Evolutionary conservation across 164 flowering plant genomes (phyloP), one percentile per base, ranked within the genome.

Genomic region (Protea cynaroides): DNA sequence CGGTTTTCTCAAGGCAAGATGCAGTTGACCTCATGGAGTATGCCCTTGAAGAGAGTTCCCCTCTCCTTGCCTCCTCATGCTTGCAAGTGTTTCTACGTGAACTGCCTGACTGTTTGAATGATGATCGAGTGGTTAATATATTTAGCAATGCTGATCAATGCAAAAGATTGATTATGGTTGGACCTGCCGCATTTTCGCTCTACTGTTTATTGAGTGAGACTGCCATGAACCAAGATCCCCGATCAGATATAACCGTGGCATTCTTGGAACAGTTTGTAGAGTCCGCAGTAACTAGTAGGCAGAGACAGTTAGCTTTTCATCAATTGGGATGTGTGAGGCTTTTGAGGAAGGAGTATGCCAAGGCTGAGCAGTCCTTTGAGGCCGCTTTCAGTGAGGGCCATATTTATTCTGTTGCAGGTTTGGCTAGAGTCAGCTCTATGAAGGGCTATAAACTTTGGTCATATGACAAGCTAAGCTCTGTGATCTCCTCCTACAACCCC

Each of bases 31-130:
- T 91, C 61, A 79, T 90, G 80, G 93, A 88, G 36, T 89, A 72
- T 74, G 93, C 97, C 12, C 76, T 89, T 22, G 93, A 87, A 73
- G 96, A 95, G 71, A 74, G 79, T 67, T 78, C 83, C 25, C 85
- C 86, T 43, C 73, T 87, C 36, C 84, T 89, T 66, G 96, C 97
- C 64, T 92, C 96, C n/a, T 84, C 97, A 17, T 95, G 99, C 69
- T 77, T 95, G 78, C 99, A 95, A 75, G 80, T 81, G 36, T 82
- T 91, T 65, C 70, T 95, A 23, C 83, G 76, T 40, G 92, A 89
- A 36, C 88, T 95, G 71, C 97, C 99, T 10, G 82, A 80, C 44
- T 83, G 96, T 71, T 73, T 95, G 70, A 79, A 67, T 63, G 97
- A 95, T 68, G 65, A 80, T 50, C 77, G 75, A 21, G 89, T 91